Conservation (phyloP, 2,329 filamentous ascomycete species). For the Ophiostoma piceae region DNA sequence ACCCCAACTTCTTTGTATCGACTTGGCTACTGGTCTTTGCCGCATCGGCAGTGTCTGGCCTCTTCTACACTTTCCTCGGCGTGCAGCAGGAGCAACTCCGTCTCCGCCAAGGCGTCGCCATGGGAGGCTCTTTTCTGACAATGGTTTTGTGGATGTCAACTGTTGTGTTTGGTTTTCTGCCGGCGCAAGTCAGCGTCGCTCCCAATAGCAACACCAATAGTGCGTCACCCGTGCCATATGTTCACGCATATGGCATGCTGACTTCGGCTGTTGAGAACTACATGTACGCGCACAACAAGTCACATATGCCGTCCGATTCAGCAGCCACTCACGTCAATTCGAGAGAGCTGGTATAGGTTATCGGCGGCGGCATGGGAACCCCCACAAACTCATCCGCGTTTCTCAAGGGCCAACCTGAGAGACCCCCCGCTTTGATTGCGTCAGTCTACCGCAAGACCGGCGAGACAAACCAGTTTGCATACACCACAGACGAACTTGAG, state of each 20-base stretch:
- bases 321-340: not conserved
- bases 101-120: constrained; percentile 17
- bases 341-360: not conserved
- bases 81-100: constrained; percentile 21
- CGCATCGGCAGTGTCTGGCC: not conserved
- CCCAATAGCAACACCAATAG: too few relatives aligned
- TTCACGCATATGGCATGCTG: constrained; percentile 24
- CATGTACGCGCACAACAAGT: constrained; percentile 8
- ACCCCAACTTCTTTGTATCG: constrained; percentile 26
- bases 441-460: constrained; percentile 17
- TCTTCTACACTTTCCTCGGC: constrained; percentile 17
- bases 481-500: not conserved
- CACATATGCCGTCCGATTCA: not conserved
- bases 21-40: constrained; percentile 22
- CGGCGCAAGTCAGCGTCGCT: not conserved
- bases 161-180: constrained; percentile 21
- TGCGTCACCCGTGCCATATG: not conserved
- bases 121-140: constrained; percentile 18
- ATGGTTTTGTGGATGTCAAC: constrained; percentile 21
- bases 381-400: too few relatives aligned
- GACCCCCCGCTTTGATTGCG: not conserved
- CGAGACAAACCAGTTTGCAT: not conserved
- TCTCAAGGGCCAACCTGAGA: not conserved
- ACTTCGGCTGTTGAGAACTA: constrained; percentile 24
- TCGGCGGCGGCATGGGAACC: not conserved